Base-by-base conservation (phyloP, 257 asterid species). In the Solanum gracilifrons region DNA sequence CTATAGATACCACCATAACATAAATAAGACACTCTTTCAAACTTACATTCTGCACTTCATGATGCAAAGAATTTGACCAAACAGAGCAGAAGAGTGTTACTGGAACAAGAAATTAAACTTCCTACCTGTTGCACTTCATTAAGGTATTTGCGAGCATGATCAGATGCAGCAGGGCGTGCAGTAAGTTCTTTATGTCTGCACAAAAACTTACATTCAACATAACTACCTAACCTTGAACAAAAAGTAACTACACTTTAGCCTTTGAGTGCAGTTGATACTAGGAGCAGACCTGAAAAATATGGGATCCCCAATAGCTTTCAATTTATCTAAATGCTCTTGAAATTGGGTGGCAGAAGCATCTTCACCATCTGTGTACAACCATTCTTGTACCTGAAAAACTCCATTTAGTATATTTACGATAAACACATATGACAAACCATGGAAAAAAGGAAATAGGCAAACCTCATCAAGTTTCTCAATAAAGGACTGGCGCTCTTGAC, bases 321-420 rank as follows among this genome's bases (percentile, higher is more conserved):
- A 89, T 92, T 84, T 91, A 87, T 97, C 97, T 88, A 96, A 90
- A 76, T 92, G 97, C 90, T 94, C 92, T 92, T 95, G 91, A 90
- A 97, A 97, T 88, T 96, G 96, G 88, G 93, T 68, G 75, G 98
- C 98, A 90, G 98, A 93, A 88, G 99, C 99, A 92, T 97, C 99
- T 93, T 97, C 99, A 86, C 99, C 99, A 90, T 97, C 99, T 90
- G 97, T 95, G 89, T 97, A 97, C 92, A 97, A 88, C 99, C 99
- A 97, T 31, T 97, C 99, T 92, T 97, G 97, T 82, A 92, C 99
- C 99, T 97, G 92, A 89, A 90, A 86, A 69, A 37, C 68, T 72
- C 35, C 69, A 48, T 29, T 82, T 31, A 82, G 68, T 72, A 46
- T 23, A 46, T 13, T 72, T 86, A 87, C 5, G 32, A 13, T 37